Evolutionary conservation across 1,284 basidiomycete species (phyloP), one percentile per base, ranked within the genome.

Genomic region (Cystobasidium slooffiae): DNA sequence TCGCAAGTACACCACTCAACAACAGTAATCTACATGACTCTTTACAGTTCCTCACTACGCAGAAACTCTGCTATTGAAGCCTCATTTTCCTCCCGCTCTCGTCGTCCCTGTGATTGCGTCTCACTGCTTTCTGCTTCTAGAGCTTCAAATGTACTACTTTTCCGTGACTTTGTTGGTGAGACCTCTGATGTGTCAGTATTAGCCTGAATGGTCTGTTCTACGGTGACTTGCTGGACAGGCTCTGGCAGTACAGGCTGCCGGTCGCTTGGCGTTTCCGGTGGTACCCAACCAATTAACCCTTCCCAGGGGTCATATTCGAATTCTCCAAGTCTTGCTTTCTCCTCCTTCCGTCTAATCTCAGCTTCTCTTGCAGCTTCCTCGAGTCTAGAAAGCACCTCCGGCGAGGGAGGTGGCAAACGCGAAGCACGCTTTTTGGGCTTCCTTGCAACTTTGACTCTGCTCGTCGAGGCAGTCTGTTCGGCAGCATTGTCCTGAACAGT

Each of bases 301-400:
- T 20, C 6, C 64, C 64, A 66, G 7, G 22, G 51, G 43, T 66
- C 64, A 37, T 66, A 52, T 1, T 39, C 51, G 6, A 44, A 16
- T 24, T 39, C 39, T 53, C 39, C 39, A 14, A 46, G 18, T 37
- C 18, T 9, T 53, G 31, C 37, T 41, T 47, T 66, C 49, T 66
- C 64, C 43, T 66, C 64, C n/a, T 41, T 20, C 14, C 64, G 64
- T 14, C 39, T n/a, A 16, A 14, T 43, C 39, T 39, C 49, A 16
- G 64, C 64, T 31, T 66, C 51, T n/a, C 52, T 10, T 39, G 49
- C 64, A 52, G 64, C 64, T 43, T 66, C 14, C 39, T 66, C 51
- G 7, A 66, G 37, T 43, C 18, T 6, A 20, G n/a, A 18, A n/a
- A 49, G 41, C 6, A 66, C 22, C 22, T 66, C 64, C 0, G 41